Conservation (phyloP, 1,284 basidiomycete genomes). For the Papiliotrema laurentii region DNA sequence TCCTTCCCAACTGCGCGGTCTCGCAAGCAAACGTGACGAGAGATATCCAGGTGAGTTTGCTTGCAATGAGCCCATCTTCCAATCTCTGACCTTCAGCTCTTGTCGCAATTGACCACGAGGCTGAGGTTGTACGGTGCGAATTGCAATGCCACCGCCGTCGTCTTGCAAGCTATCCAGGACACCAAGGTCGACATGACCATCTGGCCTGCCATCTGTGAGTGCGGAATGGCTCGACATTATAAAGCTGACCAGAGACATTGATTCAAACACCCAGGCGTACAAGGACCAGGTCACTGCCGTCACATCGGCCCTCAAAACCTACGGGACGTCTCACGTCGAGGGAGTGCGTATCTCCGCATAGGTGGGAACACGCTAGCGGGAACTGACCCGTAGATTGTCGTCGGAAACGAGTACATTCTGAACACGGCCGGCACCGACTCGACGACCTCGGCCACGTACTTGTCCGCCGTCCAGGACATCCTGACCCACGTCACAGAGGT, state of each 20-base stretch:
- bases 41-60: conserved; percentile 45
- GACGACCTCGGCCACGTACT: conserved; percentile 27
- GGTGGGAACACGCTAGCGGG: background rate
- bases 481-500: conserved; percentile 60
- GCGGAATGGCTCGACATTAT: background rate
- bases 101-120: conserved; percentile 46
- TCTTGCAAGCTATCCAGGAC: conserved; percentile 73
- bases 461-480: conserved; percentile 52
- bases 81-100: conserved; percentile 21
- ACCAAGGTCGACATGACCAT: conserved; percentile 85
- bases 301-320: conserved; percentile 60
- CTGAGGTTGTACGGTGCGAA: conserved; percentile 47
- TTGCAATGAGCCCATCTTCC: background rate
- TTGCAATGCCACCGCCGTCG: conserved; percentile 54
- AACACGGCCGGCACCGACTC: conserved; percentile 35
- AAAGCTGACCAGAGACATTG: conserved; percentile 46
- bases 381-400: conserved; percentile 27
- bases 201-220: conserved; percentile 70
- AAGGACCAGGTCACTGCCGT: conserved; percentile 65
- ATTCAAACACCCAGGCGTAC: conserved; percentile 65
- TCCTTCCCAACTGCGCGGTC: conserved; percentile 47
- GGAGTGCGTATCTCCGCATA: conserved; percentile 63
- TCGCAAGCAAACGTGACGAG: conserved; percentile 49
- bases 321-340: conserved; percentile 69
- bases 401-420: conserved; percentile 69